Base-by-base conservation (phyloP, 768 basidiomycete genomes). In the Sutorius australiensis region DNA sequence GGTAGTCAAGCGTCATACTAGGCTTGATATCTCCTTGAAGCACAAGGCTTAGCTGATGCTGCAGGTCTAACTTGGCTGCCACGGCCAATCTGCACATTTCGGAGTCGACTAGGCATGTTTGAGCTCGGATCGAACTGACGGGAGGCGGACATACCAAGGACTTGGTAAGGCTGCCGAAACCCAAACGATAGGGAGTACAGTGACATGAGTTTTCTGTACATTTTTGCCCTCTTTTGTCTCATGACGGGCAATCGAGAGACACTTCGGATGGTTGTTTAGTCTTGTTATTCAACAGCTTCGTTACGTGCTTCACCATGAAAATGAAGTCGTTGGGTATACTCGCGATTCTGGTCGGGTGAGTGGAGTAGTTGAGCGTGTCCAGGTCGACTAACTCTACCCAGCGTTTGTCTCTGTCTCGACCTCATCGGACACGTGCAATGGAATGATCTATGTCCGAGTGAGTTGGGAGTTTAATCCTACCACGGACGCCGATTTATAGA, bases 171-270 rank as follows among this genome's bases (percentile, higher is more conserved):
- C 62, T 93, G 84, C 41, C 93, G 76, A 70, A 98, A 98, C 6
- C 89, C 89, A 69, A 98, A 98, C 2, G 86, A 79, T 68, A 87
- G 80, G 55, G 79, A 81, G 67, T 98, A 98, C 45, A 95, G 74
- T 14, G 84, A 79, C 95, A 99, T 98, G 48, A 95, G 87, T 67
- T 93, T 93, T 59, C 87, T 82, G 72, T 98, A 98, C 0, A 86
- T 82, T 72, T 99, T 99, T 27, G 94, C 92, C 67, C 97, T 80
- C 73, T 92, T 97, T 73, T 97, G 92, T 50, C 94, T 79, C 97
- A 99, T 99, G 34, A 60, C 68, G 52, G 37, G 19, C 38, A 14
- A 12, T 32, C 7, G 21, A 14, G 11, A 13, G 12, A 27, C 5
- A 6, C 19, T 16, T 3, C 14, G 13, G 33, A 34, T 10, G 33